Conservation (phyloP, 1,284 basidiomycete genomes). For the Moniliella sp. region DNA sequence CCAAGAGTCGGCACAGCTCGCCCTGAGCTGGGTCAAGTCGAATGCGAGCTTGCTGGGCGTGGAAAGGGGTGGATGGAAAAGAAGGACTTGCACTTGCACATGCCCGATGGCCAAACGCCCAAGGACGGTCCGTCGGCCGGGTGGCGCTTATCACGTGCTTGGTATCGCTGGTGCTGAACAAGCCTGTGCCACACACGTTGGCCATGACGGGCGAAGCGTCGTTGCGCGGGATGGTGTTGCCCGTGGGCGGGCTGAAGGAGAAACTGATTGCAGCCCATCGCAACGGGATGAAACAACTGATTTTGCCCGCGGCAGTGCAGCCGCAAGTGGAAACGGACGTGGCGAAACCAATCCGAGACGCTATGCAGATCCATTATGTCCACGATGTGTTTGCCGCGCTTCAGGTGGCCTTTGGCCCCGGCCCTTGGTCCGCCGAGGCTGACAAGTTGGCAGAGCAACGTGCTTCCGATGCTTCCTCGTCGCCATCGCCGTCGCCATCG, state of each 20-base stretch:
- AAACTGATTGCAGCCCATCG: slow-evolving; percentile 31
- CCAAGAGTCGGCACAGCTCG: slow-evolving; percentile 80
- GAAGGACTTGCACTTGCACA: slow-evolving; percentile 39
- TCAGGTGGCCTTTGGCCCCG: slow-evolving; percentile 27
- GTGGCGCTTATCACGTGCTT: slow-evolving; percentile 77
- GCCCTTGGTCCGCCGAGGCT: slow-evolving; percentile 21
- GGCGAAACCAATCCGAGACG: slow-evolving; percentile 23
- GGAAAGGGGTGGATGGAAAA: slow-evolving; percentile 43
- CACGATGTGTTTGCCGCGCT: slow-evolving; percentile 28
- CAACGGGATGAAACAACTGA: slow-evolving; percentile 22
- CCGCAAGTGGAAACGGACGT: slow-evolving; percentile 32
- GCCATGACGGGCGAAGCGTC: slow-evolving; percentile 33
- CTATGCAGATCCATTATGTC: slow-evolving; percentile 29
- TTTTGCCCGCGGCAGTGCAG: slow-evolving; percentile 27
- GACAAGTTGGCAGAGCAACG: too few species aligned
- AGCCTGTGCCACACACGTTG: slow-evolving; percentile 17
- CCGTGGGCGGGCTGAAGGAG: slow-evolving; percentile 31
- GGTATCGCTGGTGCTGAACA: slow-evolving; percentile 51
- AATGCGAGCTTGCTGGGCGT: slow-evolving; percentile 66
- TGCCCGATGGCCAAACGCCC: slow-evolving; percentile 56
- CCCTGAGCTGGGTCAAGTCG: slow-evolving; percentile 72
- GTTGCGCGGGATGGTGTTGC: slow-evolving; percentile 28
- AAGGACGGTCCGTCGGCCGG: slow-evolving; percentile 95
- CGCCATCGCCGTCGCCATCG: too few species aligned
- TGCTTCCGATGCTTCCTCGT: too few species aligned